Evolutionary conservation across 352 stramenopile species (phyloP), one percentile per base, ranked within the genome.

Genomic region (Pythium dissimile): DNA sequence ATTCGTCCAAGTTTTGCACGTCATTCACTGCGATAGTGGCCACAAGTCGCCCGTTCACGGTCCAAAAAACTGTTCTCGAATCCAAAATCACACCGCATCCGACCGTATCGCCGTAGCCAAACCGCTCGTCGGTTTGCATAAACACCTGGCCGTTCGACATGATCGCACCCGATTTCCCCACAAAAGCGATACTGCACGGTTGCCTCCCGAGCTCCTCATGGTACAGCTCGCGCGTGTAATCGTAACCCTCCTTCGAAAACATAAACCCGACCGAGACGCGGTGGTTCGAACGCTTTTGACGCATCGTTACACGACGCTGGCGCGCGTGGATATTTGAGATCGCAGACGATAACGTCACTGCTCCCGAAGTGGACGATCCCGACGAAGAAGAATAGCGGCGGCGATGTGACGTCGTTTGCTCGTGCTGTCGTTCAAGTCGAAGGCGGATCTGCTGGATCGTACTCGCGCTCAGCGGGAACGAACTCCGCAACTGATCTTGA

Each of bases 11-110:
- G 37, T 86, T 64, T 21, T 76, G 66, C 43, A 86, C 73, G 54
- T 86, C 76, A 39, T 53, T 64, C 47, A 73, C 73, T 11, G 71
- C 48, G 10, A 86, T 15, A 44, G 80, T 71, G 3, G 73, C 76
- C 45, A 78, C 62, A 1, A 88, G 50, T 21, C 66, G 61, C 7
- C 76, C 76, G 60, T 89, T 89, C 18, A 82, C 63, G 49, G 79
- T 89, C 51, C 86, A 89, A 58, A 89, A 89, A 51, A 89, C 86
- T 27, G 74, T 89, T 32, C 77, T 72, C 1, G 72, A 75, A 47
- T 87, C 79, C 9, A 80, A 44, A 37, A 89, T 56, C 13, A 89
- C 46, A 2, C 79, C 79, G 47, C 74, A 84, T 7, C 79, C 79
- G 10, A 89, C 75, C 4, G 84, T 73, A 39, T 89, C 79, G 5